Base-by-base conservation (phyloP, 2,329 filamentous ascomycete genomes). In the Amesomyces nigricolor region DNA sequence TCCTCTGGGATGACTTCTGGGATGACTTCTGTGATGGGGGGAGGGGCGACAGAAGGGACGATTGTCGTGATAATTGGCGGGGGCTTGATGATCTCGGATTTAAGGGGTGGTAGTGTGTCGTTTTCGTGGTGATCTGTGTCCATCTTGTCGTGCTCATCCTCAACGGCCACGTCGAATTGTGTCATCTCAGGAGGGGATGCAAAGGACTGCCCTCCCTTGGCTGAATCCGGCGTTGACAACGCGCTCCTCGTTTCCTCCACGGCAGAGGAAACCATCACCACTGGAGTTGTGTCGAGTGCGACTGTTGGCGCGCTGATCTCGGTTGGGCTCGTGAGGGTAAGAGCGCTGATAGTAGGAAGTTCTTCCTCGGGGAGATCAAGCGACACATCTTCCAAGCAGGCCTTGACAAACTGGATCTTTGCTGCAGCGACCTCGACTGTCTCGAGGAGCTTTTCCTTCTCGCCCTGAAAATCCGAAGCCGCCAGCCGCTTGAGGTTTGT, bases 361-460 rank as follows among this genome's bases (percentile, higher is more conserved):
- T 65, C 59, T n/a, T 72, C 68, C 6, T 69, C 68, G 9, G 67
- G 63, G 5, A 71, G 60, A 2, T 55, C 56, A 5, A 72, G 61
- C 0, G 62, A 62, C 2, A 78, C 71, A 65, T 86, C 81, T 54
- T 80, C 83, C 59, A 81, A 71, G 65, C 79, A 83, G 57, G 81
- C 75, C 70, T 80, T 85, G 65, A 83, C 81, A 66, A 85, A 82
- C 66, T 86, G 82, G 16, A 85, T 71, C 66, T 81, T 85, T n/a
- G 82, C 81, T 2, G 79, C 75, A 1, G 80, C 79, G 16, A 83
- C 63, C 66, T 85, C 81, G 40, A 86, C 76, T 5, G 75, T 72
- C 61, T 84, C 77, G 7, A 78, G 67, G 52, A 70, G 72, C 62
- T 77, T 76, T 32, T 68, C 71, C 58, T 76, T 78, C 35, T 81